phyloP scores from a whole-genome alignment of 305 asterid genomes.

The Solanum aculeatissimum region DNA sequence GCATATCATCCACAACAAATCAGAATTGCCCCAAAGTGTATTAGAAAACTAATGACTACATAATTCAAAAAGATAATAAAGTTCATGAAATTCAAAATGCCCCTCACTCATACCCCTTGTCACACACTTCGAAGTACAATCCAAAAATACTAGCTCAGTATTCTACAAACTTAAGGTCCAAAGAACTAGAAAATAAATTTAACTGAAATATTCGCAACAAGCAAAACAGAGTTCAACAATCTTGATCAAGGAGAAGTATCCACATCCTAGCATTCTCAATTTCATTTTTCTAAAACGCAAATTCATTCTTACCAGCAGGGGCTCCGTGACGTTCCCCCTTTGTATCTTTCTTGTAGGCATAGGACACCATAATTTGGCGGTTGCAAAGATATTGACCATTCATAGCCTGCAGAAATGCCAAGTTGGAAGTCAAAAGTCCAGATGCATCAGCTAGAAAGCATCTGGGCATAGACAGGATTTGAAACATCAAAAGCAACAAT shows the following conservation, averaged over 20 bases:
- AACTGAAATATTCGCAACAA: background rate
- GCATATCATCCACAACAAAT: constrained; percentile 17
- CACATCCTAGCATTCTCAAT: background rate
- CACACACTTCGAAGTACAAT: background rate
- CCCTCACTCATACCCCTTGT: background rate
- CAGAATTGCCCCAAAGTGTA: background rate
- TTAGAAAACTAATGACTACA: background rate
- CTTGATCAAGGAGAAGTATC: background rate
- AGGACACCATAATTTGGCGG: constrained; percentile 93
- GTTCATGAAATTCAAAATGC: background rate
- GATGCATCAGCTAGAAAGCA: background rate
- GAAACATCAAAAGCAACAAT: background rate
- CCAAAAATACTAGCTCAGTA: background rate
- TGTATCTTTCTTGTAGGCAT: constrained; percentile 96
- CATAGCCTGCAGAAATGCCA: constrained; percentile 53
- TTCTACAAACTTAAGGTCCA: background rate
- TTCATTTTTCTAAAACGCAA: background rate
- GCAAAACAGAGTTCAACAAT: background rate
- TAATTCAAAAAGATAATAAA: background rate
- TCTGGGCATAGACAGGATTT: background rate
- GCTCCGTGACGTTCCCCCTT: constrained; percentile 98
- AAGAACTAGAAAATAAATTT: background rate
- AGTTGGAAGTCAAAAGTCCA: background rate
- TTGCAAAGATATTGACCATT: constrained; percentile 92
- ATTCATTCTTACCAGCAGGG: constrained; percentile 65